These are phyloP conservation scores for Xylariaceae sp. DNA, from an alignment of 2,329 filamentous ascomycete species.

Conservation along the genomic window DNA sequence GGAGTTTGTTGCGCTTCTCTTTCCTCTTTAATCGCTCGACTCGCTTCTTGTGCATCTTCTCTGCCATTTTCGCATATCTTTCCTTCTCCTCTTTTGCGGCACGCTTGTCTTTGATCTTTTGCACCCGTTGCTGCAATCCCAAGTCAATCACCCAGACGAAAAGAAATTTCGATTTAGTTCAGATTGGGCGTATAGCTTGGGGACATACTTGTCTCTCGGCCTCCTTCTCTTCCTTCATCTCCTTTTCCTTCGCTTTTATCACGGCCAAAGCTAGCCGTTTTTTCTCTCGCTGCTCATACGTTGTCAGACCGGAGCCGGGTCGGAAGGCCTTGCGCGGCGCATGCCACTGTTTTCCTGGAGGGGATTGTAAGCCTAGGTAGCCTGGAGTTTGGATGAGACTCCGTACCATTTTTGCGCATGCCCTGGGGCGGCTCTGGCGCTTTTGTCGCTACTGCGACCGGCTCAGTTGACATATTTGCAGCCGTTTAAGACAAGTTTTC, in stretches of 20 bases:
- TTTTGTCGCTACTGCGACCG: constrained; percentile 33
- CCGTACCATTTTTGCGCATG: constrained; percentile 77
- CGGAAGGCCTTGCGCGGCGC: constrained; percentile 77
- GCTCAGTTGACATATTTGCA: constrained; percentile 40
- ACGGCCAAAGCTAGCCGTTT: constrained; percentile 63
- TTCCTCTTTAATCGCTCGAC: constrained; percentile 89
- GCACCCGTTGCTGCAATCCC: constrained; percentile 58
- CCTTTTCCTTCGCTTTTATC: constrained; percentile 89
- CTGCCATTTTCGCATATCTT: constrained; percentile 86
- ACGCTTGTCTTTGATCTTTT: constrained; percentile 77
- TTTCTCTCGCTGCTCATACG: constrained; percentile 71
- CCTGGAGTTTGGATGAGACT: background rate
- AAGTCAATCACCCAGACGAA: constrained; percentile 10
- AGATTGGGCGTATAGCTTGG: background rate
- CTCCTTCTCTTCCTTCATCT: constrained; percentile 94
- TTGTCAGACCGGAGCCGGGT: constrained; percentile 68
- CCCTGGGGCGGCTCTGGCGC: constrained; percentile 44
- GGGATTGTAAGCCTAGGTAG: constrained; percentile 13
- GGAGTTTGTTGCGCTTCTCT: constrained; percentile 90
- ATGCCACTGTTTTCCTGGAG: constrained; percentile 90
- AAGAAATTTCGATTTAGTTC: background rate
- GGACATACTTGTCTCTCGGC: constrained; percentile 67
- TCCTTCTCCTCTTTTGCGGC: constrained; percentile 89
- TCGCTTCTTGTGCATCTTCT: constrained; percentile 96
- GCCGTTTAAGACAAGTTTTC: background rate